A percentile compares a stretch with the other conserved stretches of the same genome.
Conservation (phyloP, 2,329 filamentous ascomycete genomes). For the Didymella keratinophila region DNA sequence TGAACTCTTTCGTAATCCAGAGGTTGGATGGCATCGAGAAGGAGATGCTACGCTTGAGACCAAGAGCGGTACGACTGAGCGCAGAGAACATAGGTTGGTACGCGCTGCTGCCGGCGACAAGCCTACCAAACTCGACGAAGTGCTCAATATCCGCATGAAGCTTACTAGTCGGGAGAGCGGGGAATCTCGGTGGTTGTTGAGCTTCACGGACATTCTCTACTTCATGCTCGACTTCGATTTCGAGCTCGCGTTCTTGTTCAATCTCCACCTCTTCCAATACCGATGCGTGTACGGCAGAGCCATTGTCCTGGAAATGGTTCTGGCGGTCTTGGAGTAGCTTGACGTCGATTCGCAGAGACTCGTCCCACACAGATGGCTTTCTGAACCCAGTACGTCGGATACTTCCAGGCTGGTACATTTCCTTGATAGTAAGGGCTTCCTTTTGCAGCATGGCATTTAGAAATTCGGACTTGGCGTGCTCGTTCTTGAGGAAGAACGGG, state of each 20-base stretch:
- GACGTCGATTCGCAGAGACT: slow-evolving; percentile 42
- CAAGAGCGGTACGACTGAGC: slow-evolving; percentile 52
- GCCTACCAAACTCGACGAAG: slow-evolving; percentile 58
- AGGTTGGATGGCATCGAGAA: slow-evolving; percentile 36
- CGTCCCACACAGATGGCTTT: slow-evolving; percentile 24
- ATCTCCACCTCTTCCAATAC: slow-evolving; percentile 64
- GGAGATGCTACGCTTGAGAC: slow-evolving; percentile 43
- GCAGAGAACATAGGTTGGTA: slow-evolving; percentile 56
- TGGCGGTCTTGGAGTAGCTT: slow-evolving; percentile 48
- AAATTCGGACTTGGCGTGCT: slow-evolving; percentile 50
- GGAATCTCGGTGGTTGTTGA: slow-evolving; percentile 56
- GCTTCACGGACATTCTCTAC: slow-evolving; percentile 59
- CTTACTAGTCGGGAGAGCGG: slow-evolving; percentile 54
- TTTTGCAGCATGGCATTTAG: slow-evolving; percentile 57
- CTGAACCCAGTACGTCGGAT: slow-evolving; percentile 14
- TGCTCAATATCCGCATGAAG: slow-evolving; percentile 58
- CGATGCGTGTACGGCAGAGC: slow-evolving; percentile 56
- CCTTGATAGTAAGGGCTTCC: slow-evolving; percentile 65
- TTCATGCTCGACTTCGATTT: slow-evolving; percentile 61
- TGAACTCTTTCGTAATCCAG: slow-evolving; percentile 59
- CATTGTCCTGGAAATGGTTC: slow-evolving; percentile 54
- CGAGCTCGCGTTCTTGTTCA: slow-evolving; percentile 58
- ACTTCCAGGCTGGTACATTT: slow-evolving; percentile 62
- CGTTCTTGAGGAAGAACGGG: slow-evolving; percentile 52
- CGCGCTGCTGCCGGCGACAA: slow-evolving; percentile 49